Conservation (phyloP, 768 basidiomycete species). For the Lactarius indigo region DNA sequence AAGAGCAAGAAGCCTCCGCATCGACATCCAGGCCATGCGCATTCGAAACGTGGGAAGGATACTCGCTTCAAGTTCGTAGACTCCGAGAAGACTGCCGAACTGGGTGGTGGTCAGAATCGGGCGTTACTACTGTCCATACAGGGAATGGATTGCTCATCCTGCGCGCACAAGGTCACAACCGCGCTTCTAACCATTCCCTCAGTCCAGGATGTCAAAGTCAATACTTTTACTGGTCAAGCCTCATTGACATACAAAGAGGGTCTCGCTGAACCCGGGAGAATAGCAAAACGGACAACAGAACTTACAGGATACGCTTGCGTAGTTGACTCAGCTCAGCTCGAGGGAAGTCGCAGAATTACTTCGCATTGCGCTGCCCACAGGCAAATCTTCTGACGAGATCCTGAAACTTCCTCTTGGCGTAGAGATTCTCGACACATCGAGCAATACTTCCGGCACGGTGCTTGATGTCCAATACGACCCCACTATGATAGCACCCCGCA, state of each 20-base stretch:
- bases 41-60: neutral
- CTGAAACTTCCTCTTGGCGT: conserved; percentile 12
- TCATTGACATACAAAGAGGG: conserved; percentile 22
- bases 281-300: conserved; percentile 14
- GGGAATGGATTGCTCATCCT: conserved; percentile 26
- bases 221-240: conserved; percentile 18
- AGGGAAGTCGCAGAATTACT: conserved; percentile 13
- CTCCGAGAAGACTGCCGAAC: conserved; percentile 4
- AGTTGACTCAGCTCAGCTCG: conserved; percentile 5
- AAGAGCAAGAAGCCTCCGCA: neutral
- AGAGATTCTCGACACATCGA: conserved; percentile 1
- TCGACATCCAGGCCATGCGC: neutral
- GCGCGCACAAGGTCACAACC: conserved; percentile 14
- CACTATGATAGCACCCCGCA: conserved; percentile 32
- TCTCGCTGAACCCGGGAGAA: conserved; percentile 13
- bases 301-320: conserved; percentile 21
- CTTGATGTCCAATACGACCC: conserved; percentile 29
- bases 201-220: conserved; percentile 23
- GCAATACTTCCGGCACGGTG: neutral
- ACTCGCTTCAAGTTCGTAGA: neutral
- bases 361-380: conserved; percentile 7
- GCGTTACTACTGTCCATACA: conserved; percentile 10
- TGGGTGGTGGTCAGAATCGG: conserved; percentile 2
- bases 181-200: conserved; percentile 23
- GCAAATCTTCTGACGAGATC: neutral